phyloP scores from a whole-genome alignment of 2,329 filamentous ascomycete species.

The Alternaria sp. region DNA sequence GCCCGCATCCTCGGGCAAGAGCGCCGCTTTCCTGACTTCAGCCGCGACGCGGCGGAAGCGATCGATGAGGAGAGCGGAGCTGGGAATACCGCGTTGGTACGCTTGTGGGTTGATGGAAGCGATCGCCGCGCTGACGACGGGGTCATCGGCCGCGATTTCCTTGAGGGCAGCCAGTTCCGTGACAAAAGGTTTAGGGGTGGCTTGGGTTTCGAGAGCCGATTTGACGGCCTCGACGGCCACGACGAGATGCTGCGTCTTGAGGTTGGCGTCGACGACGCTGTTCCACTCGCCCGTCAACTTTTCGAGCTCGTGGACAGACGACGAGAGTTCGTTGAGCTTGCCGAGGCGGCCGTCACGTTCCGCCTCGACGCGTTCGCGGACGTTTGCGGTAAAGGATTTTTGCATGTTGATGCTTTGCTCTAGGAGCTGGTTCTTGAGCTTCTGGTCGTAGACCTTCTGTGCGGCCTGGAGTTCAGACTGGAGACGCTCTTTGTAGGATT shows the following conservation, averaged over 20 bases:
- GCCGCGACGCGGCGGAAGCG: constrained; percentile 91
- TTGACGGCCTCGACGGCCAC: constrained; percentile 94
- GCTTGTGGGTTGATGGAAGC: constrained; percentile 93
- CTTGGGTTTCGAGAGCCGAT: constrained; percentile 77
- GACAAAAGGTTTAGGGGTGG: constrained; percentile 83
- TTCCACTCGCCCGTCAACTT: constrained; percentile 90
- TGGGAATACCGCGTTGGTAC: constrained; percentile 91
- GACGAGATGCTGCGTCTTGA: constrained; percentile 94
- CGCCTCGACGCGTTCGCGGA: constrained; percentile 82
- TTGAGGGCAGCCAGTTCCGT: constrained; percentile 93
- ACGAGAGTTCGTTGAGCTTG: constrained; percentile 81
- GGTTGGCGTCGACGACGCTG: constrained; percentile 85
- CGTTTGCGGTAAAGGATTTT: constrained; percentile 79
- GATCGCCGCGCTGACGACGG: constrained; percentile 91
- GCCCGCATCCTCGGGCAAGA: constrained; percentile 91
- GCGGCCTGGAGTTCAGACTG: constrained; percentile 80
- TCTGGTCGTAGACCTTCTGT: constrained; percentile 81
- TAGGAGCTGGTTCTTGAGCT: constrained; percentile 81
- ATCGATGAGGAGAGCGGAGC: constrained; percentile 85
- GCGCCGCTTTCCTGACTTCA: constrained; percentile 92
- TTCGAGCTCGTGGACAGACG: constrained; percentile 83
- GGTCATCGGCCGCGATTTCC: constrained; percentile 83
- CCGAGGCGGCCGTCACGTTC: constrained; percentile 88
- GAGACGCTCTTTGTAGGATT: constrained; percentile 81
- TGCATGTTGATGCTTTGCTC: constrained; percentile 92